These are phyloP conservation scores for Globisporangium paroecandrum DNA, from an alignment of 352 stramenopile species.

Conservation along the genomic window DNA sequence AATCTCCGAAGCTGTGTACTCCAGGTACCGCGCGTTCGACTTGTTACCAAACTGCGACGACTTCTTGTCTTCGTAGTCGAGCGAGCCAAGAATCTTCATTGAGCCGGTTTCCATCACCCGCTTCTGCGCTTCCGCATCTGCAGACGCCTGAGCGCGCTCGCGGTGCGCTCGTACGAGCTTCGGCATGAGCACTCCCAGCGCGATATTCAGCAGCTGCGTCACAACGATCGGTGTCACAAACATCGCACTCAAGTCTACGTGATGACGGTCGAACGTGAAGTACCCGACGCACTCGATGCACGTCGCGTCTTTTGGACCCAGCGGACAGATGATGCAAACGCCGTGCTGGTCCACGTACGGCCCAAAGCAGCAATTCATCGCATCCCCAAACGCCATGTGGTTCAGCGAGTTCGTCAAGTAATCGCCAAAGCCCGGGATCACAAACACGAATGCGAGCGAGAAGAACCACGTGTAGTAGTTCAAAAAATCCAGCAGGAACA, in stretches of 20 bases:
- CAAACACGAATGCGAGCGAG: slow-evolving; percentile 85
- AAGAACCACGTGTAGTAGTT: slow-evolving; percentile 93
- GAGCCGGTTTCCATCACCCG: slow-evolving; percentile 61
- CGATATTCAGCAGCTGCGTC: slow-evolving; percentile 79
- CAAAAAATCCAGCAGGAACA: slow-evolving; percentile 85
- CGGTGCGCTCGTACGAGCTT: slow-evolving; percentile 66
- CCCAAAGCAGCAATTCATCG: slow-evolving; percentile 86
- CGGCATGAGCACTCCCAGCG: slow-evolving; percentile 58
- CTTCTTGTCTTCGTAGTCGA: slow-evolving; percentile 77
- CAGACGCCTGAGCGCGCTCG: slow-evolving; percentile 50
- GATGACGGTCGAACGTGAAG: slow-evolving; percentile 80
- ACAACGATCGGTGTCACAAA: slow-evolving; percentile 87
- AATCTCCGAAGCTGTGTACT: slow-evolving; percentile 57
- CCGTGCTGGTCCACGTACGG: slow-evolving; percentile 78
- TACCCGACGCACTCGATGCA: slow-evolving; percentile 78
- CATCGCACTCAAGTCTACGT: slow-evolving; percentile 83
- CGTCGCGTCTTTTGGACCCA: slow-evolving; percentile 56
- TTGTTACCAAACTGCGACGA: slow-evolving; percentile 73
- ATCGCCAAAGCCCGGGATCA: slow-evolving; percentile 79
- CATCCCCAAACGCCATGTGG: slow-evolving; percentile 73
- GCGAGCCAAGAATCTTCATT: slow-evolving; percentile 78
- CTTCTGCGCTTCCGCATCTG: slow-evolving; percentile 65
- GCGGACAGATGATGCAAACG: slow-evolving; percentile 55
- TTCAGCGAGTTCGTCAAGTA: slow-evolving; percentile 86
- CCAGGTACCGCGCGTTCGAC: slow-evolving; percentile 57